Evolutionary conservation across 2,329 filamentous ascomycete genomes (phyloP), one percentile per base, ranked within the genome.

Genomic region (Dryadomyces quercus-mongolicae): DNA sequence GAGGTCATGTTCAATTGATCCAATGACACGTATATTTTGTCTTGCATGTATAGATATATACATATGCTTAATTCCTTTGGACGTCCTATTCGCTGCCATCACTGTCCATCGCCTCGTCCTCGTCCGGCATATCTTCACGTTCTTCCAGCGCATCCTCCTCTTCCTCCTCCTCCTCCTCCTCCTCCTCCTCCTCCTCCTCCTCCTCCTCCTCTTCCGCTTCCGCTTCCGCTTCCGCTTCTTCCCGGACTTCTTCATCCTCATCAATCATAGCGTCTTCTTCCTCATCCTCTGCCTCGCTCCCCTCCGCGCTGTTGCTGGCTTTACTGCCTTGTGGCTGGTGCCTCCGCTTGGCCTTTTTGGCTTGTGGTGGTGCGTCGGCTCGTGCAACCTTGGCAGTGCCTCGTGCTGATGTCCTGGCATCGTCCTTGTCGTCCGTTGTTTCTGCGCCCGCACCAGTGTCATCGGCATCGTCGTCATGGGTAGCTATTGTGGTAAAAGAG

Each of bases 51-150:
- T 40, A 12, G 36, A 13, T 49, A 18, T 49, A 18, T 20, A 38
- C 47, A 20, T 16, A 12, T 16, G 16, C 9, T 6, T 40, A 2
- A 9, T n/a, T 40, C 6, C 18, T 38, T 49, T 40, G 36, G 15
- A 21, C 5, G 25, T 12, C n/a, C 15, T 31, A 51, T 45, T 81
- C 78, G 60, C 78, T 82, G 57, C 83, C 80, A 52, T 78, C 75
- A 12, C 77, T 80, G 62, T 83, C 81, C 56, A 84, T 65, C 13
- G 80, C 82, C 59, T 85, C 83, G 55, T 84, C 81, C 25, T 72
- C 77, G 1, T 70, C 69, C 53, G 71, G 69, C 0, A 70, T 75
- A 10, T 51, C 47, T 13, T 49, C 20, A 5, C 34, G 40, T 22
- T 71, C 77, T 2, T 70, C 69, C 53, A 72, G 68, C 0, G 71